Conservation (phyloP, 2,329 filamentous ascomycete genomes). For the Diplodia scrobiculata region DNA sequence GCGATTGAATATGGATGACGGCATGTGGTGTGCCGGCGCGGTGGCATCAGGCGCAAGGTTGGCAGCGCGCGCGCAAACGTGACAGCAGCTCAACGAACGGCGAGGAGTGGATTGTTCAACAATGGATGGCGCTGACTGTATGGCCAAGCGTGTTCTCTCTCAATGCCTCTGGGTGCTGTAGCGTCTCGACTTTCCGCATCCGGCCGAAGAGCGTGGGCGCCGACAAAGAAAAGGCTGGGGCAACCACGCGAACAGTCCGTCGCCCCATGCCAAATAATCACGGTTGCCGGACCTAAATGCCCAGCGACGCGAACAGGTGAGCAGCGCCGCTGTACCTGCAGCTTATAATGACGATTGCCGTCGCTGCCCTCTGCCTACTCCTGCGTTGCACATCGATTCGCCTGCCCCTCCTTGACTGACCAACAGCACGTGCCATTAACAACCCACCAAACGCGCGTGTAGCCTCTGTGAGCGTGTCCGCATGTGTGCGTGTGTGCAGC, state of each 20-base stretch:
- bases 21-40: conserved; percentile 16
- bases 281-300: conserved; percentile 6
- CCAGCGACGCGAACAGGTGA: conserved; percentile 28
- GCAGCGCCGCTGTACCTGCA: conserved; percentile 15
- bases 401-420: conserved; percentile 24
- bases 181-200: conserved; percentile 26
- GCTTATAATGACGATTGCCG: conserved; percentile 28
- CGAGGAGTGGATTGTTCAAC: not conserved
- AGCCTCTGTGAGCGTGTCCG: not conserved
- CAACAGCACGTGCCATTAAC: conserved; percentile 7
- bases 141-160: not conserved
- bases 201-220: conserved; percentile 2
- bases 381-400: conserved; percentile 17
- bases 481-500: not conserved
- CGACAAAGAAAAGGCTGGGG: conserved; percentile 22
- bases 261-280: conserved; percentile 16
- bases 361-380: not conserved
- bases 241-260: conserved; percentile 20
- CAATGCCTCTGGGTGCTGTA: conserved; percentile 2
- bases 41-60: not conserved
- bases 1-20: conserved; percentile 24
- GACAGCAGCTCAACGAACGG: not conserved
- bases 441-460: conserved; percentile 6
- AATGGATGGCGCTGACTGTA: conserved; percentile 14
- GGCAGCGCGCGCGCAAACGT: not conserved